These are phyloP conservation scores for Chrysanthemum lavandulifolium DNA, from an alignment of 129 eudicot genomes.

Conservation along the genomic window DNA sequence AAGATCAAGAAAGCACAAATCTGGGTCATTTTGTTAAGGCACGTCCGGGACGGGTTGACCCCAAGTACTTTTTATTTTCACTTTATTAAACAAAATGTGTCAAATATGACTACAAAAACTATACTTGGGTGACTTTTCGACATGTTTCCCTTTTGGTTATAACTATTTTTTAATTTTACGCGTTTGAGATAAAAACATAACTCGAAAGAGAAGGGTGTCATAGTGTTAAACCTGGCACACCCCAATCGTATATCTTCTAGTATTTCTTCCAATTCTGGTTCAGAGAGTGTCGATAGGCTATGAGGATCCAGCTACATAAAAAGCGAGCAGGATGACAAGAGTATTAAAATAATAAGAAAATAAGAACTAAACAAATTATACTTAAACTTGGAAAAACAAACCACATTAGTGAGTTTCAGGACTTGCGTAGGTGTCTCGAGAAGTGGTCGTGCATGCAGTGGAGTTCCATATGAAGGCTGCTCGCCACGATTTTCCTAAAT, in stretches of 20 bases:
- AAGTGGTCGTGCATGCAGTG: slow-evolving; percentile 70
- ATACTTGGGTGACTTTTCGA: not conserved
- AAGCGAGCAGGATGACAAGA: not conserved
- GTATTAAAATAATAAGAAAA: not conserved
- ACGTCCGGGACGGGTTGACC: too few species aligned
- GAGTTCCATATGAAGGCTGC: slow-evolving; percentile 70
- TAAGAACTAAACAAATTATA: not conserved
- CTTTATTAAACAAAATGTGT: too few species aligned
- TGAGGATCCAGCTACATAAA: slow-evolving; percentile 56
- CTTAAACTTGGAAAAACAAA: too few species aligned
- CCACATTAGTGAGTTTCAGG: too few species aligned
- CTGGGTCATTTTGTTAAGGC: too few species aligned
- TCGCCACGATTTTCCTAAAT: slow-evolving; percentile 52
- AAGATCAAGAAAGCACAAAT: not conserved
- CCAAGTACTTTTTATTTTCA: too few species aligned
- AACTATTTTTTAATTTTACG: not conserved
- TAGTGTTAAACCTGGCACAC: slow-evolving; percentile 69
- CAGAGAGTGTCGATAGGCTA: slow-evolving; percentile 52
- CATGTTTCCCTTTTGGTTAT: not conserved
- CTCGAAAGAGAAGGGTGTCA: not conserved
- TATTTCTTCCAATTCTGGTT: slow-evolving; percentile 66
- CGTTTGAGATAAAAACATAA: not conserved
- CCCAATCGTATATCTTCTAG: slow-evolving; percentile 81
- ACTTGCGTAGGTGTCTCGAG: too few species aligned
- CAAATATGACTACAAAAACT: too few species aligned